phyloP scores from a whole-genome alignment of 441 rosid species.

The Croton laevigatus region DNA sequence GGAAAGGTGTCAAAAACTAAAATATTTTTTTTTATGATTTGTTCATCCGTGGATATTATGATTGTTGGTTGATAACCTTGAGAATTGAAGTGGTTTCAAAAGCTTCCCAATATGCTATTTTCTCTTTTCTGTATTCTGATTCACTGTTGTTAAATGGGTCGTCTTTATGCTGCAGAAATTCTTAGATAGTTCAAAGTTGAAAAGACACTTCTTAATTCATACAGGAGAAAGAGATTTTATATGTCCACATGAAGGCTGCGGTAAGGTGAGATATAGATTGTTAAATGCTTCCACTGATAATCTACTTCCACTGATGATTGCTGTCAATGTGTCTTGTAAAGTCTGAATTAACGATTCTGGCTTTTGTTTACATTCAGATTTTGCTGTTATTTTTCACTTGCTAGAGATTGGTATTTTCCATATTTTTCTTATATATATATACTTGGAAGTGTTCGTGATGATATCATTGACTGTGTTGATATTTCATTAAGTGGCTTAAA shows the following conservation, averaged over 20 bases:
- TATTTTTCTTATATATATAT: background rate
- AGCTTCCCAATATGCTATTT: background rate
- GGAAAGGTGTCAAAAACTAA: conserved; percentile 56
- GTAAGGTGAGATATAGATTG: conserved; percentile 64
- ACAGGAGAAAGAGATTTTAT: conserved; percentile 82
- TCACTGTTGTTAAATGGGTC: conserved; percentile 1
- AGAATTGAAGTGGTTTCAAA: background rate
- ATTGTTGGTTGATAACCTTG: background rate
- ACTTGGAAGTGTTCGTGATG: background rate
- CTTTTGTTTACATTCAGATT: background rate
- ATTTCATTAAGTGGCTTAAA: background rate
- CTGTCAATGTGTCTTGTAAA: background rate
- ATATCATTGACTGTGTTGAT: background rate
- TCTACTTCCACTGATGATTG: background rate
- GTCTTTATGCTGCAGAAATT: conserved; percentile 68
- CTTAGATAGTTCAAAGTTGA: conserved; percentile 95
- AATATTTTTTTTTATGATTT: background rate
- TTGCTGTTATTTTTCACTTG: background rate
- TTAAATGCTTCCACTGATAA: background rate
- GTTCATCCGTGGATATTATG: background rate
- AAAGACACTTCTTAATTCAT: conserved; percentile 90
- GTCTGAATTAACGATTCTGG: background rate
- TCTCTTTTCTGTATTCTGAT: conserved; percentile 6
- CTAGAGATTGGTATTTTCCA: background rate
- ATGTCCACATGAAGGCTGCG: conserved; percentile 96